These are phyloP conservation scores for Septoria petroselini DNA, from an alignment of 2,329 filamentous ascomycete genomes.

Conservation along the genomic window DNA sequence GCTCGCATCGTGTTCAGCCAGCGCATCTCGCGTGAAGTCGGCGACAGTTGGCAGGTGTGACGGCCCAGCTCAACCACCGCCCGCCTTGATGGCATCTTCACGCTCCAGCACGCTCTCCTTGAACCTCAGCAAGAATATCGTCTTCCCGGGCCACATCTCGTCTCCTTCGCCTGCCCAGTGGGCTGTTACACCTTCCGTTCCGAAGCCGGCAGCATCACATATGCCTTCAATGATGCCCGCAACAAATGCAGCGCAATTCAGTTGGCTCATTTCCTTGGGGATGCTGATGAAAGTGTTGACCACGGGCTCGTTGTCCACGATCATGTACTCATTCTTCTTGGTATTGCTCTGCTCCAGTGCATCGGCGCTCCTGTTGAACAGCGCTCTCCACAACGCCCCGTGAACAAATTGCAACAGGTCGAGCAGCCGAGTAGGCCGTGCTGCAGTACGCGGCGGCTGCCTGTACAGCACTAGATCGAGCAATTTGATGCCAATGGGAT, in stretches of 20 bases:
- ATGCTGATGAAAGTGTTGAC: conserved; percentile 93
- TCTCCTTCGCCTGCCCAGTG: conserved; percentile 64
- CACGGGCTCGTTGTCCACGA: conserved; percentile 94
- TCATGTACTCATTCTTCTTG: conserved; percentile 96
- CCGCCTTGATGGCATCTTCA: conserved; percentile 57
- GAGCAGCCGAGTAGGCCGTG: conserved; percentile 83
- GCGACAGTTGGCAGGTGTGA: too few species aligned
- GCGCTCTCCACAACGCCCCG: conserved; percentile 83
- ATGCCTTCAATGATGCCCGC: conserved; percentile 94
- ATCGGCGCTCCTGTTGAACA: conserved; percentile 88
- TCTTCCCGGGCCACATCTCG: conserved; percentile 88
- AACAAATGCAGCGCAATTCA: conserved; percentile 94
- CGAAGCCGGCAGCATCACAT: conserved; percentile 88
- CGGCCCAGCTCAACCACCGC: conserved; percentile 27
- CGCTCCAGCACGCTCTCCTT: conserved; percentile 85
- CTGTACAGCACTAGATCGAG: conserved; percentile 93
- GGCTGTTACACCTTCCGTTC: conserved; percentile 77
- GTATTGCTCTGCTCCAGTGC: conserved; percentile 84
- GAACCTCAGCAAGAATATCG: conserved; percentile 93
- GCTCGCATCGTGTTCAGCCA: too few species aligned
- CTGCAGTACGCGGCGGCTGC: conserved; percentile 61
- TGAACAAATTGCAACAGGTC: conserved; percentile 93
- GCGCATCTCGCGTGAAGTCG: too few species aligned
- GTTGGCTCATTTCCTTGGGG: conserved; percentile 89
- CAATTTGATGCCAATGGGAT: conserved; percentile 87